Percentiles rank a stretch among this genome's conserved stretches.
These are phyloP conservation scores for Pseudoperonospora humuli DNA, from an alignment of 352 stramenopile species.

Conservation along the genomic window DNA sequence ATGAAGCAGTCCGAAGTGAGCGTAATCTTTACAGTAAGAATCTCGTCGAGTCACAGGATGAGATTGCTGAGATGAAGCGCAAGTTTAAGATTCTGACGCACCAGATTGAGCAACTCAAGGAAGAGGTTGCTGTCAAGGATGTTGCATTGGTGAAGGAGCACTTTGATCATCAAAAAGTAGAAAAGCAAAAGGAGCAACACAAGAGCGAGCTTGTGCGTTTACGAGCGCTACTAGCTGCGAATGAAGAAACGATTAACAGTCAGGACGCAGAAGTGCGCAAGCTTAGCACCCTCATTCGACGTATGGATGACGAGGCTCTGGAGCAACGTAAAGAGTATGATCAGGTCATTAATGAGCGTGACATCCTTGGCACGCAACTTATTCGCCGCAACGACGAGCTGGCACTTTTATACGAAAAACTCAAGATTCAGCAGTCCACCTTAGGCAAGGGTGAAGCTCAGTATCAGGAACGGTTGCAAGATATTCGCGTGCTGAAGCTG, in stretches of 20 bases:
- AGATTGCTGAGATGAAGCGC: constrained; percentile 94
- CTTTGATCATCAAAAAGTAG: constrained; percentile 92
- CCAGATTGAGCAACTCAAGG: constrained; percentile 95
- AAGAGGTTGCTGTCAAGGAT: constrained; percentile 93
- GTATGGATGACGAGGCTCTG: no score
- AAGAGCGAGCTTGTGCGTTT: constrained; percentile 90
- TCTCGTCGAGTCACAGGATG: constrained; percentile 92
- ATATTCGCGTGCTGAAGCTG: constrained; percentile 92
- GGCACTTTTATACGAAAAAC: constrained; percentile 96
- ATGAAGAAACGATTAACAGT: constrained; percentile 91
- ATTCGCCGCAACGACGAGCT: no score
- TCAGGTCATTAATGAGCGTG: no score
- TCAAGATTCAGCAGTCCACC: constrained; percentile 96
- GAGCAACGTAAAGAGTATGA: no score
- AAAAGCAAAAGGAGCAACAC: constrained; percentile 92
- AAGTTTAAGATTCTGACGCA: constrained; percentile 97
- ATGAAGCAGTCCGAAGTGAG: constrained; percentile 91
- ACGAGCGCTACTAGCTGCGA: constrained; percentile 77
- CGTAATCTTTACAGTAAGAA: constrained; percentile 95
- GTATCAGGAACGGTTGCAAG: constrained; percentile 89
- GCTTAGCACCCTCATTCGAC: no score
- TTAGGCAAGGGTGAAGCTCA: constrained; percentile 90
- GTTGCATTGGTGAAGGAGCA: constrained; percentile 93
- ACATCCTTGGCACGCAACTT: no score
- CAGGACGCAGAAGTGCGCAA: no score